Conservation (phyloP, 148 eudicot genomes). For the Talinum fruticosum region DNA sequence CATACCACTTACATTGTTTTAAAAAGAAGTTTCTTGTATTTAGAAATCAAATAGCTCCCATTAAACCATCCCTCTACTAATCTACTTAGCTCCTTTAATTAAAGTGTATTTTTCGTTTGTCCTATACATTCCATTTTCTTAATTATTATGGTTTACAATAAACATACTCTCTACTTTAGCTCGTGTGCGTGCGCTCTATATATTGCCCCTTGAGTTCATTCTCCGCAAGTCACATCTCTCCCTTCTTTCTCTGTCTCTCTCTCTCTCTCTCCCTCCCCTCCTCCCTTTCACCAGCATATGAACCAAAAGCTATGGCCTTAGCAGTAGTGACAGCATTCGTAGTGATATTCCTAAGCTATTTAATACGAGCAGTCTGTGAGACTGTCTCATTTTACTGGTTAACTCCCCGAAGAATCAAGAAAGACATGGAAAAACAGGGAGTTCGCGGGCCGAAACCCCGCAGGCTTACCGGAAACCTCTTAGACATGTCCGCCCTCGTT, state of each 20-base stretch:
- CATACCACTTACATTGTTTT: no score
- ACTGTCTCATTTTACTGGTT: conserved; percentile 62
- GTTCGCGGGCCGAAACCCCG: conserved; percentile 76
- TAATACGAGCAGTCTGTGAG: conserved; percentile 37
- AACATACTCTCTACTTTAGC: background rate
- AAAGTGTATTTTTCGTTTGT: no score
- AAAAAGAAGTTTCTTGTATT: no score
- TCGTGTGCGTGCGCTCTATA: conserved; percentile 4
- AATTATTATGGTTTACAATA: background rate
- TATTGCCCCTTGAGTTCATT: background rate
- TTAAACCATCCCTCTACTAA: no score
- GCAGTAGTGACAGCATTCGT: conserved; percentile 20
- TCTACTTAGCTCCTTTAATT: no score
- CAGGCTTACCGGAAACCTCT: conserved; percentile 59
- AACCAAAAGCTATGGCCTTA: conserved; percentile 17
- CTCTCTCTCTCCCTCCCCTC: background rate
- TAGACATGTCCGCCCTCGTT: conserved; percentile 57
- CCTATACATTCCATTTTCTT: background rate
- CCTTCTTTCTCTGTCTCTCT: background rate
- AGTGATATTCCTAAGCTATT: conserved; percentile 24
- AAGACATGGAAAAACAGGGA: conserved; percentile 68
- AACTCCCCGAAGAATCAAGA: conserved; percentile 64
- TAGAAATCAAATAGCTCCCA: no score
- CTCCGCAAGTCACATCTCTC: conserved; percentile 18
- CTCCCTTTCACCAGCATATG: background rate